phyloP scores from a whole-genome alignment of 208 protist species.

The Wallacemonas sp. region DNA sequence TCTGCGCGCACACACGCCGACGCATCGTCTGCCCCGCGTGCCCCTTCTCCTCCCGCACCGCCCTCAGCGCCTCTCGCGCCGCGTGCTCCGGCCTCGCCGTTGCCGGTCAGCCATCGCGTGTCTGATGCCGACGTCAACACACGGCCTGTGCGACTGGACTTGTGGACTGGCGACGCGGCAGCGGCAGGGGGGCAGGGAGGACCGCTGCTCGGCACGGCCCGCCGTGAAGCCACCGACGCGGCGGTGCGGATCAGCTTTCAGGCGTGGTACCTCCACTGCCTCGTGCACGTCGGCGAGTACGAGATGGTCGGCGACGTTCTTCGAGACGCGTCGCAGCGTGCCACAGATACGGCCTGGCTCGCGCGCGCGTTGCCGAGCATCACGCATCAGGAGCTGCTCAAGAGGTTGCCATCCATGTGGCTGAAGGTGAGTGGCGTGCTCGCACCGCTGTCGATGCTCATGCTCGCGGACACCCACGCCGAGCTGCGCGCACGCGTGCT shows the following conservation, averaged over 20 bases:
- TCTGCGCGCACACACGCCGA: too few species aligned
- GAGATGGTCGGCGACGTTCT: constrained; percentile 30
- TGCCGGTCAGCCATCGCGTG: too few species aligned
- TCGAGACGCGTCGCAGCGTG: background rate
- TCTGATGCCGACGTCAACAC: too few species aligned
- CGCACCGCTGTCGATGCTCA: background rate
- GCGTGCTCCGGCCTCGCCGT: background rate
- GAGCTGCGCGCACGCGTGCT: constrained; percentile 16
- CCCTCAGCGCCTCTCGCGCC: background rate
- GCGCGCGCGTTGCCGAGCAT: background rate
- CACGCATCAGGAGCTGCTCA: constrained; percentile 7
- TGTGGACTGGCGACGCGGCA: background rate
- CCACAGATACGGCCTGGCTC: background rate
- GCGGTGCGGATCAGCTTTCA: constrained; percentile 27
- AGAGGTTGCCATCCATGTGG: background rate
- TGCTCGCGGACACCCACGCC: background rate
- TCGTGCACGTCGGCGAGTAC: constrained; percentile 23
- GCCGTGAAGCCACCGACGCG: background rate
- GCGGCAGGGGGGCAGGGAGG: too few species aligned
- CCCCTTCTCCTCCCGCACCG: background rate
- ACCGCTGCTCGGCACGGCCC: too few species aligned
- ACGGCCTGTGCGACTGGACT: background rate
- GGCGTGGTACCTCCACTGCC: constrained; percentile 50
- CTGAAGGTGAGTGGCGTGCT: background rate
- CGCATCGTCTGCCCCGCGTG: background rate